Percentiles rank a stretch among this genome's conserved stretches.
phyloP scores from a whole-genome alignment of 2,329 filamentous ascomycete species.

The Arthroderma sp. region DNA sequence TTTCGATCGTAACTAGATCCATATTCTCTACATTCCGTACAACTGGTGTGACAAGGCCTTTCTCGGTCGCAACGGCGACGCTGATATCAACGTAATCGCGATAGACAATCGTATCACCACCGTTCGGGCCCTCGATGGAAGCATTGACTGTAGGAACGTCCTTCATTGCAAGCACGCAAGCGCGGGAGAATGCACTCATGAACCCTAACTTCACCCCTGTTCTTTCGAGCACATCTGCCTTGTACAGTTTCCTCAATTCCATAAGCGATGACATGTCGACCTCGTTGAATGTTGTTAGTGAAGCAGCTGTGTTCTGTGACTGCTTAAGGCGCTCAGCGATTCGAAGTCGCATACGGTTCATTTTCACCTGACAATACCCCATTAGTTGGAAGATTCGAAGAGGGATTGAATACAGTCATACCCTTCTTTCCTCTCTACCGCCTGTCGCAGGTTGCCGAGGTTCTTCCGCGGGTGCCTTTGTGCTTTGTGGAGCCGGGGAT shows the following conservation, averaged over 20 bases:
- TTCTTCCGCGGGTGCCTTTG: conserved; percentile 17
- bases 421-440: conserved; percentile 73
- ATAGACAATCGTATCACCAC: conserved; percentile 96
- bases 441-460: conserved; percentile 31
- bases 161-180: conserved; percentile 80
- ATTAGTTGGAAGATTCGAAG: neutral
- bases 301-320: conserved; percentile 95
- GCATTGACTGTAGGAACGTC: conserved; percentile 92
- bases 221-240: conserved; percentile 91
- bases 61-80: conserved; percentile 92
- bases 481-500: conserved; percentile 9
- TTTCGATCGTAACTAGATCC: conserved; percentile 81
- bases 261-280: conserved; percentile 97
- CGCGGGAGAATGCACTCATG: conserved; percentile 94
- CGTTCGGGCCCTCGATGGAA: conserved; percentile 88
- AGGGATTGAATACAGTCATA: conserved; percentile 35
- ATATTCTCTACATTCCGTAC: conserved; percentile 84
- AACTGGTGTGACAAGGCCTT: conserved; percentile 91
- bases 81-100: conserved; percentile 96
- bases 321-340: conserved; percentile 98
- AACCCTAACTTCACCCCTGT: conserved; percentile 97
- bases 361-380: conserved; percentile 60
- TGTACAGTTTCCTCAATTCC: conserved; percentile 95
- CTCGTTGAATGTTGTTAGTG: conserved; percentile 96
- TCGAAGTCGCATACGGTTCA: conserved; percentile 98